Evolutionary conservation across 106 monocot species (phyloP).

Genomic region (Cymbidium sinense): DNA sequence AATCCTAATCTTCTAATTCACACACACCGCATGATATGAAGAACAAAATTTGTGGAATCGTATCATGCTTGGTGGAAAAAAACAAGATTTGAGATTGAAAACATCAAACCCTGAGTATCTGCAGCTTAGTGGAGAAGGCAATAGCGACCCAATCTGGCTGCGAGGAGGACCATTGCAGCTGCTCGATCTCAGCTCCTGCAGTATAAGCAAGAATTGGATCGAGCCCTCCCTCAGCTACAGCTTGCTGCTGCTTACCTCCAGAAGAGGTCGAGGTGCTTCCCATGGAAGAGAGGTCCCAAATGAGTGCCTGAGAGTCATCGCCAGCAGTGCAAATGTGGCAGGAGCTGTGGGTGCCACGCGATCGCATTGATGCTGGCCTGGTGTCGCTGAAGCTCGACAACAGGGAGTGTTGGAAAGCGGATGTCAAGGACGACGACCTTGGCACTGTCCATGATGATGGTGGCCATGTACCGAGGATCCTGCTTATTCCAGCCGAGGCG

Average conservation of each 20-base stretch:
- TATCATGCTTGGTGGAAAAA: background rate
- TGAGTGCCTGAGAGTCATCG: slow-evolving; percentile 89
- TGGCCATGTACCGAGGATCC: slow-evolving; percentile 97
- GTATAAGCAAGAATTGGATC: slow-evolving; percentile 84
- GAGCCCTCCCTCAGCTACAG: slow-evolving; percentile 54
- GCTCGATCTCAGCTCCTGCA: slow-evolving; percentile 93
- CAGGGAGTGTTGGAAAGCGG: slow-evolving; percentile 86
- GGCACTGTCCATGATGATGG: slow-evolving; percentile 93
- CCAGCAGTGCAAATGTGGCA: slow-evolving; percentile 99
- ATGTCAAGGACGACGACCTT: slow-evolving; percentile 99
- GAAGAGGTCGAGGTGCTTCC: slow-evolving; percentile 22
- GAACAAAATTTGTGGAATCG: background rate
- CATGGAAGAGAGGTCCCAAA: slow-evolving; percentile 96
- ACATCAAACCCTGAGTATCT: slow-evolving; percentile 79
- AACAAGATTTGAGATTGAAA: background rate
- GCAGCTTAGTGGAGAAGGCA: slow-evolving; percentile 79
- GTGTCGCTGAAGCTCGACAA: slow-evolving; percentile 95
- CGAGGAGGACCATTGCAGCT: slow-evolving; percentile 96
- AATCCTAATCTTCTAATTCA: too few species aligned
- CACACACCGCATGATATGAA: too few species aligned
- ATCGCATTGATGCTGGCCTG: slow-evolving; percentile 87
- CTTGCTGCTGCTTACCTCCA: slow-evolving; percentile 11
- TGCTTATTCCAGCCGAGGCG: slow-evolving; percentile 98
- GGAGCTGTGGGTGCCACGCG: slow-evolving; percentile 93
- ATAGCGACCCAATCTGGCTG: slow-evolving; percentile 98